Conservation (phyloP, 176 grass and related monocot genomes). For the Ensete glaucum region DNA sequence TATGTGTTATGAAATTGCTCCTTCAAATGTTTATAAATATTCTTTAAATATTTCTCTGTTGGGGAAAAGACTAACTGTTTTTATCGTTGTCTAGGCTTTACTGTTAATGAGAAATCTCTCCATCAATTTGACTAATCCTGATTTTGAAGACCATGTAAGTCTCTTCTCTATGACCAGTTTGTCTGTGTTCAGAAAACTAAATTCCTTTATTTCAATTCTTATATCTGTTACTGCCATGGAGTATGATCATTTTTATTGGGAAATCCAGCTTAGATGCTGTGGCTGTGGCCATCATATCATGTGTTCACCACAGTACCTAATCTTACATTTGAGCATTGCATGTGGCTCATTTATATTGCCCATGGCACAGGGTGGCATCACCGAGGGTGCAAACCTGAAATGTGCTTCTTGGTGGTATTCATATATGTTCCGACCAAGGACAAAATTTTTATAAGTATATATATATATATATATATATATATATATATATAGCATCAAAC, state of each 20-base stretch:
- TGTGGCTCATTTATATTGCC: not conserved
- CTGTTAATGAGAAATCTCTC: constrained; percentile 96
- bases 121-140: constrained; percentile 88
- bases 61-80: not conserved
- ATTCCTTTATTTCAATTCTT: not conserved
- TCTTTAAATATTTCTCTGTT: not conserved
- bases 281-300: not conserved
- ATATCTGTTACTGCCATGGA: not conserved
- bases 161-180: not conserved
- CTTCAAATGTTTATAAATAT: constrained; percentile 9
- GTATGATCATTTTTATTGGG: not conserved
- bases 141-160: constrained; percentile 99
- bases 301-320: not conserved
- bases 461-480: too few species aligned
- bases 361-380: not conserved
- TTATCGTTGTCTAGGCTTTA: constrained; percentile 47
- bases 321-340: not conserved
- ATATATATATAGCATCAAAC: too few species aligned
- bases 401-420: not conserved
- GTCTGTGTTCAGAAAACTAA: not conserved
- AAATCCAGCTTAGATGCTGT: not conserved
- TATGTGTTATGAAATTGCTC: not conserved
- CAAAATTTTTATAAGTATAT: not conserved
- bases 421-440: not conserved
- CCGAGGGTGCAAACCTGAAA: too few species aligned